Conservation (phyloP, 1,139 yeast species). For the Protomyces inundatus region DNA sequence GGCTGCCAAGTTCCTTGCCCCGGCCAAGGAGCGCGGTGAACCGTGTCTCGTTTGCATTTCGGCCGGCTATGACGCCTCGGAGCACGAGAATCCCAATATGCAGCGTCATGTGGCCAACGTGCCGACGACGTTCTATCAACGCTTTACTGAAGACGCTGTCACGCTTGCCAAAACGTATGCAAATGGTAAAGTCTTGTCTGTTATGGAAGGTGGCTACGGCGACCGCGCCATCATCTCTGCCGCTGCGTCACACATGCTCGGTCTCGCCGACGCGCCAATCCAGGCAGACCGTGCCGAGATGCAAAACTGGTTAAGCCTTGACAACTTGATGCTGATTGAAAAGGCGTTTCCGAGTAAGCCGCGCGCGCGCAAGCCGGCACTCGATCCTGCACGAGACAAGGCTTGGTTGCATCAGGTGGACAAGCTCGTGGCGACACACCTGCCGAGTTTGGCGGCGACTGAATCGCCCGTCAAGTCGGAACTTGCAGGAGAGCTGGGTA, state of each 20-base stretch:
- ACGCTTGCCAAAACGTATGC: conserved; percentile 58
- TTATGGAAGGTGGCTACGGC: conserved; percentile 83
- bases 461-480: neutral
- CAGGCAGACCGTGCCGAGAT: neutral
- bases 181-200: conserved; percentile 59
- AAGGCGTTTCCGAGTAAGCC: conserved; percentile 7
- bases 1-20: conserved; percentile 61
- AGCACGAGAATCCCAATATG: conserved; percentile 75
- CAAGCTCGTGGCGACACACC: neutral
- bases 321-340: neutral
- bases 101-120: conserved; percentile 80
- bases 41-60: conserved; percentile 68
- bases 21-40: conserved; percentile 37
- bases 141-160: conserved; percentile 67
- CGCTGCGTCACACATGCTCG: conserved; percentile 65
- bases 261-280: conserved; percentile 37
- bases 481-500: neutral
- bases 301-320: conserved; percentile 1
- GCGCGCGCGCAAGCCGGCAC: neutral
- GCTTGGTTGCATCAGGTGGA: conserved; percentile 6
- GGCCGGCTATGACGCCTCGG: conserved; percentile 88
- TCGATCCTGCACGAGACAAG: neutral
- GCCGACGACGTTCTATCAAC: conserved; percentile 73
- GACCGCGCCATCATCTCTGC: conserved; percentile 81
- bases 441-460: neutral